These are phyloP conservation scores for Gaeumannomyces sp. DNA, from an alignment of 2,329 filamentous ascomycete genomes.

Conservation along the genomic window DNA sequence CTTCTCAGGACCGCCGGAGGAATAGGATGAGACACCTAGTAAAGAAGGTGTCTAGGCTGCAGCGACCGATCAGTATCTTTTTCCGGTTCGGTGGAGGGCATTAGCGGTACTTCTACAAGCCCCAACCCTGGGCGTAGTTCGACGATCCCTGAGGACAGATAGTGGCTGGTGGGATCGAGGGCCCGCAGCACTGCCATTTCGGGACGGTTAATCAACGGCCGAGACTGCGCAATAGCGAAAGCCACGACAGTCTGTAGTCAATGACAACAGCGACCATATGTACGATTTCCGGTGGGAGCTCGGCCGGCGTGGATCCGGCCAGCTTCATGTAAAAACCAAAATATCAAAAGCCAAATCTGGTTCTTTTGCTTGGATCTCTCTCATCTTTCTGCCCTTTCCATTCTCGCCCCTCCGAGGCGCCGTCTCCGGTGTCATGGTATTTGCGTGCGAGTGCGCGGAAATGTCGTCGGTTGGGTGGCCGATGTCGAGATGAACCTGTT, in stretches of 20 bases:
- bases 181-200: neutral
- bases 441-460: neutral
- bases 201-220: neutral
- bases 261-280: conserved; percentile 9
- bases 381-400: neutral
- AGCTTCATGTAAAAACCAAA: neutral
- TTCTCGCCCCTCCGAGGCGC: no score
- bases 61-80: no score
- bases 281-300: neutral
- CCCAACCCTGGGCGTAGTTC: neutral
- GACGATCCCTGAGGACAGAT: neutral
- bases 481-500: neutral
- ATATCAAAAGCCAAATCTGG: neutral
- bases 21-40: conserved; percentile 25
- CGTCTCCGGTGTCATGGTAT: neutral
- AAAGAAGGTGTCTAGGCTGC: no score
- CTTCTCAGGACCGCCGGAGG: conserved; percentile 64
- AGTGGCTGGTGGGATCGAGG: conserved; percentile 10
- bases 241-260: conserved; percentile 5
- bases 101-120: no score
- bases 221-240: conserved; percentile 2
- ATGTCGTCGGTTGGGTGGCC: neutral
- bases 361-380: neutral
- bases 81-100: conserved; percentile 12
- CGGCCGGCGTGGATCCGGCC: neutral